These are phyloP conservation scores for Amphicarpaea edgeworthii DNA, from an alignment of 306 rosid genomes.

Conservation along the genomic window DNA sequence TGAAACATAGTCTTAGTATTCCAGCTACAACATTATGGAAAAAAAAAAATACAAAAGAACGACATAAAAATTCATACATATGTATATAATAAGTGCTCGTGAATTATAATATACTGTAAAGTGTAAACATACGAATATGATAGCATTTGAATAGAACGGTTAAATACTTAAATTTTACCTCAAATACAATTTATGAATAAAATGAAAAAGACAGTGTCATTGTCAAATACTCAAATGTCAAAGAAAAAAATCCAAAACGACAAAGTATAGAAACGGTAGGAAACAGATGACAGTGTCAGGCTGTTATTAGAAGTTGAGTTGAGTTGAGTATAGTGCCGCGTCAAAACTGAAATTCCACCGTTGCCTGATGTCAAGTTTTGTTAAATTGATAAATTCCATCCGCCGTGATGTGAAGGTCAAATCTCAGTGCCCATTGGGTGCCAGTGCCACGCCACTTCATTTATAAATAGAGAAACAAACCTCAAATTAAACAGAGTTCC, in stretches of 20 bases:
- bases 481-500: neutral
- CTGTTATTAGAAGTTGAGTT: neutral
- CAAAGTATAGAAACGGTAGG: no score
- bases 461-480: neutral
- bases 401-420: neutral
- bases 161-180: neutral
- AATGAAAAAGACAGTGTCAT: neutral
- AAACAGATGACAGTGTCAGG: neutral
- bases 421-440: neutral
- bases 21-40: no score
- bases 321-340: neutral
- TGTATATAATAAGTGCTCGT: no score
- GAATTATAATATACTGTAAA: no score
- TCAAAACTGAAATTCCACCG: neutral
- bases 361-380: neutral
- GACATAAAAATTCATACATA: no score
- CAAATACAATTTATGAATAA: neutral
- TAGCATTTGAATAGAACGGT: no score
- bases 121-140: no score
- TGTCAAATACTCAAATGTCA: neutral
- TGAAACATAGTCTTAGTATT: neutral
- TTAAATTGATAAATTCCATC: neutral
- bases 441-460: neutral
- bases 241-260: neutral
- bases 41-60: no score